Base-by-base conservation (phyloP, 2,329 filamentous ascomycete genomes). In the Penicillium vulpinum region DNA sequence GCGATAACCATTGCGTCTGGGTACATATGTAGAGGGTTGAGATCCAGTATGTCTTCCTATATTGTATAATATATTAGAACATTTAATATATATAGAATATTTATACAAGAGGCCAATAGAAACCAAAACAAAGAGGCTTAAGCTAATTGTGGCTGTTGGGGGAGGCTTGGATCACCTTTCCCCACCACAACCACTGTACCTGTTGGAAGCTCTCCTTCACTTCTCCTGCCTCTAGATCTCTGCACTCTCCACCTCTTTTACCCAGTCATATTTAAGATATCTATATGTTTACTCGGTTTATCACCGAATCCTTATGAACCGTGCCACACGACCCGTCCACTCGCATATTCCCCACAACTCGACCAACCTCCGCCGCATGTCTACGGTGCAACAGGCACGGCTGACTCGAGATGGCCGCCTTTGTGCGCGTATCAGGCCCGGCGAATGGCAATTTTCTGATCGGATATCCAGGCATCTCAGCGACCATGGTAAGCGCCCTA, bases 381-480 rank as follows among this genome's bases (percentile, higher is more conserved):
- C 67, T 67, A 75, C 75, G 73, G 73, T 76, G 73, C 72, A 71
- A 72, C 64, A 67, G 77, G 63, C 63, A 63, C 63, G 59, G 64
- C 64, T 61, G 60, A 66, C 56, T 72, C 67, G 82, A 76, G 68
- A 87, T 87, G 81, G 84, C 88, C 77, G 89, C 90, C 74, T 90
- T 90, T 77, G 94, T 99, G 80, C 89, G 94, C 83, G 92, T 99
- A 78, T 96, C 92, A 66, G 94, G 94, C 73, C 92, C 92, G 73
- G 92, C 94, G 68, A 99, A 99, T 79, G 94, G 91, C 78, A 94
- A 90, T 78, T 97, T 96, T 74, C 83, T 97, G 63, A 91, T 97
- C 67, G 94, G 94, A 68, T 99, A 97, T 77, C 94, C 94, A 54
- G 94, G 94, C 67, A 97, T 99, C 76, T 97, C 93, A 54, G 94